Evolutionary conservation across 2,329 filamentous ascomycete species (phyloP).

Genomic region (Parastagonospora avenae): DNA sequence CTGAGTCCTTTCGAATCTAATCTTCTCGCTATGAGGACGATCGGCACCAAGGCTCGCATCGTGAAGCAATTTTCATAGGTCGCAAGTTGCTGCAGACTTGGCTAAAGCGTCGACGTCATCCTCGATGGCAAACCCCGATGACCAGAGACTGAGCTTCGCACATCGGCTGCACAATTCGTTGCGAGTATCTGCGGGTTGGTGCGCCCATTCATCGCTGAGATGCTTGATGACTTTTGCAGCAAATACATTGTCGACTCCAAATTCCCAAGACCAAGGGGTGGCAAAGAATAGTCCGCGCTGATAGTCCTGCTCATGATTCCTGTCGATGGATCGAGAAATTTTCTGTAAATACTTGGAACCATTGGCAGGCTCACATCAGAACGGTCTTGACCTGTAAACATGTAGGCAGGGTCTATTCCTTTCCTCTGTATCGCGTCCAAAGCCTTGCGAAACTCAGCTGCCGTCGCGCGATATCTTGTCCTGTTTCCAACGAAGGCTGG

Average conservation of each 20-base stretch:
- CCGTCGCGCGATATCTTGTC: constrained; percentile 15
- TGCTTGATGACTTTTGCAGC: constrained; percentile 1
- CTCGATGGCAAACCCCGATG: constrained; percentile 10
- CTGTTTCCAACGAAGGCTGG: constrained; percentile 1
- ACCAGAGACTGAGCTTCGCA: constrained; percentile 7
- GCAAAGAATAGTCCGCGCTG: constrained; percentile 7
- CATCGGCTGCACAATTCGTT: constrained; percentile 9
- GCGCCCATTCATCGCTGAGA: background rate
- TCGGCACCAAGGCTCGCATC: background rate
- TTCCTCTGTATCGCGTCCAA: constrained; percentile 12
- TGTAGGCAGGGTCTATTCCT: background rate
- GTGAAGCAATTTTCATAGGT: constrained; percentile 12
- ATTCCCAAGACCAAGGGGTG: constrained; percentile 14
- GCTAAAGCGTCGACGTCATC: background rate
- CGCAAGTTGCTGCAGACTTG: constrained; percentile 3
- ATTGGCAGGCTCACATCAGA: constrained; percentile 1
- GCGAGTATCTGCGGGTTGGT: background rate
- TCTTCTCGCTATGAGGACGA: background rate
- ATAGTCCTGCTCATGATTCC: constrained; percentile 3
- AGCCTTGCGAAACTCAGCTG: constrained; percentile 10
- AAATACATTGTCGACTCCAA: constrained; percentile 16
- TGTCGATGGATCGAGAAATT: background rate
- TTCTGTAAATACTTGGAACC: background rate
- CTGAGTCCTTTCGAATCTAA: constrained; percentile 4
- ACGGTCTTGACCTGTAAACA: constrained; percentile 8